Conservation (phyloP, 495 filamentous ascomycete genomes). For the Xylaria palmicola region DNA sequence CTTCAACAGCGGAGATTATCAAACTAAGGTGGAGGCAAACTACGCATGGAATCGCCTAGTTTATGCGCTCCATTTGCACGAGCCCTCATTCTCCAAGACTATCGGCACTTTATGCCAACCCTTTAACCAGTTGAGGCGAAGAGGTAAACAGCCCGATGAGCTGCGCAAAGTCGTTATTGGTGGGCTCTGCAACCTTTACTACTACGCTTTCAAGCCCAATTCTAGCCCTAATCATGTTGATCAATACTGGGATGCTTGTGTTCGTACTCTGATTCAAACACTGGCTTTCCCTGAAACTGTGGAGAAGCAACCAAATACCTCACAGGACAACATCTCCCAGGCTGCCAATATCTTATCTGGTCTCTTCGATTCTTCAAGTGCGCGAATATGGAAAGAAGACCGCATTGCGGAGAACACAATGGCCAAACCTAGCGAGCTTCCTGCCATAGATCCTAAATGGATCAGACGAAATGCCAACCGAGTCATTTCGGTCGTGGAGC, state of each 20-base stretch:
- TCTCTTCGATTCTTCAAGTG: conserved; percentile 64
- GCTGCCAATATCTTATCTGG: conserved; percentile 64
- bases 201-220: conserved; percentile 79
- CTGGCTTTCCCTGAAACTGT: conserved; percentile 31
- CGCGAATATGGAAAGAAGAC: conserved; percentile 70
- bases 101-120: conserved; percentile 69
- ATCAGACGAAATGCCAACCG: conserved; percentile 64
- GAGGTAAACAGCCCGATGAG: conserved; percentile 56
- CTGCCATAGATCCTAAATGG: conserved; percentile 81
- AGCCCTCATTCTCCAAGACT: conserved; percentile 56
- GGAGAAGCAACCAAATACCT: conserved; percentile 17
- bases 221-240: conserved; percentile 62
- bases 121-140: conserved; percentile 68
- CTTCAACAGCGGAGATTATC: conserved; percentile 74
- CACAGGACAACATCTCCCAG: conserved; percentile 30
- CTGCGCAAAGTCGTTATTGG: conserved; percentile 60
- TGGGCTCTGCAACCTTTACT: conserved; percentile 76
- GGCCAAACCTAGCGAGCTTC: conserved; percentile 69
- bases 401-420: conserved; percentile 58
- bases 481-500: conserved; percentile 64
- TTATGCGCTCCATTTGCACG: conserved; percentile 63
- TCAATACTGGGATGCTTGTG: conserved; percentile 74
- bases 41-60: conserved; percentile 82
- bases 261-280: conserved; percentile 55
- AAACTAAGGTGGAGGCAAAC: conserved; percentile 73